Percentiles rank a stretch among this genome's conserved stretches.
Conservation (phyloP, 345 rosid species). For the Passiflora organensis region DNA sequence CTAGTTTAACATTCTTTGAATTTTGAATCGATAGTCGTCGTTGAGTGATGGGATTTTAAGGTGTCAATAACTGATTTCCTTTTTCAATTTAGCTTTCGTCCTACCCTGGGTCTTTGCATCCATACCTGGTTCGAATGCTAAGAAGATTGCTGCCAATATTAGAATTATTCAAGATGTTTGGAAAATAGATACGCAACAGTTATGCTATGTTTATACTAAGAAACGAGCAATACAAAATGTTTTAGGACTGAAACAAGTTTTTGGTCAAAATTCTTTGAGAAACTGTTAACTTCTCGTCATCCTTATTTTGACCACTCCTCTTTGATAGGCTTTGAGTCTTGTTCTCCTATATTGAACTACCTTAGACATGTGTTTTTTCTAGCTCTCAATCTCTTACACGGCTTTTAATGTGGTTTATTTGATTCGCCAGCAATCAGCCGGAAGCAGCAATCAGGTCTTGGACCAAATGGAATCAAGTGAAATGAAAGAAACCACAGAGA, state of each 20-base stretch:
- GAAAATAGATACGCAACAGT: background rate
- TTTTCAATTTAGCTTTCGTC: background rate
- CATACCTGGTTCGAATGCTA: no score
- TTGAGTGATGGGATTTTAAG: background rate
- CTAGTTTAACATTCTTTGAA: background rate
- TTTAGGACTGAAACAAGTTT: background rate
- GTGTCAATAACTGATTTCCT: background rate
- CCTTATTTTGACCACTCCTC: no score
- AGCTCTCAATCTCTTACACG: conserved; percentile 3
- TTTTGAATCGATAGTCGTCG: background rate
- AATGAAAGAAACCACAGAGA: conserved; percentile 10
- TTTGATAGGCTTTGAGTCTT: no score
- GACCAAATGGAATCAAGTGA: conserved; percentile 17
- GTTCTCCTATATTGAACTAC: no score
- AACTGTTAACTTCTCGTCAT: no score
- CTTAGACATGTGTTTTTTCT: no score
- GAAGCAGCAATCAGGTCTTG: conserved; percentile 15
- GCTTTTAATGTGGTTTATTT: conserved; percentile 10
- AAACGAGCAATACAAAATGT: no score
- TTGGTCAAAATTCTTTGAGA: background rate
- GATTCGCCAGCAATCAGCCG: conserved; percentile 19
- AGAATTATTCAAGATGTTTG: background rate
- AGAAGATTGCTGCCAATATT: no score
- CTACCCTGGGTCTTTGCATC: no score
- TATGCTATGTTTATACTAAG: no score